Percentiles rank a stretch among this genome's conserved stretches.
phyloP scores from a whole-genome alignment of 148 eudicot genomes.

The Limonium bicolor region DNA sequence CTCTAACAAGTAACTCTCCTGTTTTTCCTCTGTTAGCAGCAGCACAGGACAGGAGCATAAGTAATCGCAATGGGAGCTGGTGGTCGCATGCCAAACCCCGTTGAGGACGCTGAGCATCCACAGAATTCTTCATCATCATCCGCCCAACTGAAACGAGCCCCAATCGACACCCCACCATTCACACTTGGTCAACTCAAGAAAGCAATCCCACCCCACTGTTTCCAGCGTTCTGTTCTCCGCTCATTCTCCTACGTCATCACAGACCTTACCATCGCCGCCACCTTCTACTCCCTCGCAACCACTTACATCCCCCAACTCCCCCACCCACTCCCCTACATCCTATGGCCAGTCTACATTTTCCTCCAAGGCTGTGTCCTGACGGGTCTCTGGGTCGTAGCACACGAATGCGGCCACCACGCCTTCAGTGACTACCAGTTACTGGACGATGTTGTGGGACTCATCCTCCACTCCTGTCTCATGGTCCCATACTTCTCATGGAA shows the following conservation, averaged over 20 bases:
- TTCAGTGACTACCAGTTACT: constrained; percentile 56
- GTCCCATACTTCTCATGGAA: constrained; percentile 92
- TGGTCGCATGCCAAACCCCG: constrained; percentile 41
- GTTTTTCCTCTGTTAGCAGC: too few species aligned
- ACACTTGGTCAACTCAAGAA: constrained; percentile 60
- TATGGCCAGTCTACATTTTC: constrained; percentile 53
- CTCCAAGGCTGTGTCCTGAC: constrained; percentile 44
- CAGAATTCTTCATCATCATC: too few species aligned
- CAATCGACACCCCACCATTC: constrained; percentile 62
- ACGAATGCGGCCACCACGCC: constrained; percentile 66
- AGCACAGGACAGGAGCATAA: too few species aligned
- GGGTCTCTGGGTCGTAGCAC: constrained; percentile 55
- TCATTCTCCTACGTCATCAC: constrained; percentile 56
- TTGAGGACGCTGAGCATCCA: constrained; percentile 17
- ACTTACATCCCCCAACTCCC: constrained; percentile 52
- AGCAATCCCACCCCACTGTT: constrained; percentile 85
- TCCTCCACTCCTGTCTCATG: constrained; percentile 66
- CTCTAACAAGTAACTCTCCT: too few species aligned
- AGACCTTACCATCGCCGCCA: constrained; percentile 39
- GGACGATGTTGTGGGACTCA: constrained; percentile 25
- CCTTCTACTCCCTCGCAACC: constrained; percentile 52
- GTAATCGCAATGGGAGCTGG: constrained; percentile 83
- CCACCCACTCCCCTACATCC: constrained; percentile 30
- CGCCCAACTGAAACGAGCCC: constrained; percentile 32
- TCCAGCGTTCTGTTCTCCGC: constrained; percentile 55